Conservation (phyloP, 78 protist genomes). For the Dictyostelium firmibasis region DNA sequence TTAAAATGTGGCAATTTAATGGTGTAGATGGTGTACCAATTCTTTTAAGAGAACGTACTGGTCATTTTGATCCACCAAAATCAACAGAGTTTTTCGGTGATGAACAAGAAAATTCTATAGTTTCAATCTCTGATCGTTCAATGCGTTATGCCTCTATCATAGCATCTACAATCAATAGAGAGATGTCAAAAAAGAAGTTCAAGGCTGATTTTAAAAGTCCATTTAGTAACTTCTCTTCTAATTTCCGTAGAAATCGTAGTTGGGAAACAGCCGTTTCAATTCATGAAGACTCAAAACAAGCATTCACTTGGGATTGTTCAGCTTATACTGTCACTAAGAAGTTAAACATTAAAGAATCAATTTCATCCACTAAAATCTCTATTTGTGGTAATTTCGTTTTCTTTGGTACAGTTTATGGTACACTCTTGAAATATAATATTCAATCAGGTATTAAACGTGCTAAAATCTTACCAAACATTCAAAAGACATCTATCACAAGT, state of each 20-base stretch:
- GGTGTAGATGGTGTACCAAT: constrained; percentile 14
- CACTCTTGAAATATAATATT: constrained; percentile 41
- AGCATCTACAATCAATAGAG: not conserved
- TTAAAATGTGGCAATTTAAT: constrained; percentile 78
- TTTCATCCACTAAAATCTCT: constrained; percentile 28
- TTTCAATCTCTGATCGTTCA: not conserved
- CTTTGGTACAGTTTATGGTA: constrained; percentile 62
- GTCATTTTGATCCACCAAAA: constrained; percentile 81
- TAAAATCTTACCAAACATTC: not conserved
- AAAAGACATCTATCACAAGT: not conserved
- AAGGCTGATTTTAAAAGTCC: not conserved
- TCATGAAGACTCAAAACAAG: not conserved
- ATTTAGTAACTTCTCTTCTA: not conserved
- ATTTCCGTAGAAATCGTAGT: constrained; percentile 22
- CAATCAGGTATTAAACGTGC: constrained; percentile 74
- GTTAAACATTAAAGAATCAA: not conserved
- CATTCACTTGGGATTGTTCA: not conserved
- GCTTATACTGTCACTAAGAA: not conserved
- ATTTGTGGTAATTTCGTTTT: constrained; percentile 83
- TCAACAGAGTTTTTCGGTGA: constrained; percentile 36
- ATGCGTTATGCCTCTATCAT: not conserved
- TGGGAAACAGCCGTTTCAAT: constrained; percentile 26
- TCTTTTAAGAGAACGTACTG: constrained; percentile 73
- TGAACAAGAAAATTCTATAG: not conserved
- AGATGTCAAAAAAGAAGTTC: not conserved